phyloP scores from a whole-genome alignment of 192 early-diverging fungal genomes.

The Chytriomyces confervae region DNA sequence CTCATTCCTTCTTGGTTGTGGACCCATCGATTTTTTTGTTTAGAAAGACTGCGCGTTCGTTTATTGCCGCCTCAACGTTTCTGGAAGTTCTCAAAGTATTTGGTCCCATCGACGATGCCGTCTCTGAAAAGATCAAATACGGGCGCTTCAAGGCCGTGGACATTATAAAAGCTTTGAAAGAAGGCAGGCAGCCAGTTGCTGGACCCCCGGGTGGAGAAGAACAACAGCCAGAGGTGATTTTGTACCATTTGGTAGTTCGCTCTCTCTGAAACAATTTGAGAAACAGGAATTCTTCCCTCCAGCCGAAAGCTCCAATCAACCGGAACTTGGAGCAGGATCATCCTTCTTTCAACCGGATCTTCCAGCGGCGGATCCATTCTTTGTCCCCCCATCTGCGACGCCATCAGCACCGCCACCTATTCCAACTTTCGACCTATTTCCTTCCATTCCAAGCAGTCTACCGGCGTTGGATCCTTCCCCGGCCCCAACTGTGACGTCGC shows the following conservation, averaged over 20 bases:
- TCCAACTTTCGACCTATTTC: conserved; percentile 16
- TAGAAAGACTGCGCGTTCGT: conserved; percentile 83
- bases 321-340: no score
- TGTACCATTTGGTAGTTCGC: no score
- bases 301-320: no score
- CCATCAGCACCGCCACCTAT: conserved; percentile 24
- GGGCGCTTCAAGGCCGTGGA: conserved; percentile 95
- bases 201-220: conserved; percentile 45
- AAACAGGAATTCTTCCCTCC: no score
- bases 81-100: conserved; percentile 86
- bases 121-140: conserved; percentile 88
- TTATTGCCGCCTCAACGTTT: conserved; percentile 88
- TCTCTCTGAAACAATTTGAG: no score
- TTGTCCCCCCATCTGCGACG: conserved; percentile 47
- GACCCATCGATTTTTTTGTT: not conserved
- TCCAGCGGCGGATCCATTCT: conserved; percentile 26
- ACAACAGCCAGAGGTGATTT: no score
- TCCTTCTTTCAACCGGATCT: no score
- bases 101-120: conserved; percentile 62
- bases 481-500: not conserved
- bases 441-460: conserved; percentile 28
- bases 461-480: conserved; percentile 22
- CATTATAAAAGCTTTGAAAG: conserved; percentile 88
- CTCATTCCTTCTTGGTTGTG: no score
- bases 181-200: conserved; percentile 75